phyloP scores from a whole-genome alignment of 345 rosid genomes.

The Populus pruinosa region DNA sequence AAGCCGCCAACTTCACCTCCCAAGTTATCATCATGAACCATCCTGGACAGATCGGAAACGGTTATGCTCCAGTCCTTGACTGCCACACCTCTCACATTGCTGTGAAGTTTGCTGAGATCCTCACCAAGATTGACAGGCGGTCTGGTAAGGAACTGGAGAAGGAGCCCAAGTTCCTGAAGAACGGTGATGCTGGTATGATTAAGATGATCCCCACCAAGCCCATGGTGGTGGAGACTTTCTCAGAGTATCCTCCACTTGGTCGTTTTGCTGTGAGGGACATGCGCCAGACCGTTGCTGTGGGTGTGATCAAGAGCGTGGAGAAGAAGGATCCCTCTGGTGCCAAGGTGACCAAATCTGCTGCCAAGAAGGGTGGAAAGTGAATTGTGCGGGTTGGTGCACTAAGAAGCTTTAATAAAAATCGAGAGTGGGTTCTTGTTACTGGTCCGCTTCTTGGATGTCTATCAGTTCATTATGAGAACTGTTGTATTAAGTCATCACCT shows the following conservation, averaged over 20 bases:
- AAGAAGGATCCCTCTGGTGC: slow-evolving; percentile 80
- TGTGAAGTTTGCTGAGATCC: slow-evolving; percentile 59
- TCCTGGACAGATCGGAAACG: slow-evolving; percentile 85
- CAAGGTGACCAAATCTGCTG: slow-evolving; percentile 83
- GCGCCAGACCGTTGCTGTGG: slow-evolving; percentile 88
- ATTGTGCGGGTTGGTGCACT: slow-evolving; percentile 16
- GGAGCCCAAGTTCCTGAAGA: slow-evolving; percentile 79
- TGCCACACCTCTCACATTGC: slow-evolving; percentile 89
- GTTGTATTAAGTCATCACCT: background rate
- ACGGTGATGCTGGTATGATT: slow-evolving; percentile 75
- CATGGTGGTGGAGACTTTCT: slow-evolving; percentile 86
- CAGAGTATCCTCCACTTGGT: slow-evolving; percentile 72
- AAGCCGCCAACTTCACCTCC: slow-evolving; percentile 68
- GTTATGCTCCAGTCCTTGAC: slow-evolving; percentile 77
- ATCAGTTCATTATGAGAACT: background rate
- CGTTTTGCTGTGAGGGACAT: slow-evolving; percentile 88
- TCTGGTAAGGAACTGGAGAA: slow-evolving; percentile 84
- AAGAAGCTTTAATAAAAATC: background rate
- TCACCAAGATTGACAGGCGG: slow-evolving; percentile 73
- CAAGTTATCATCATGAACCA: slow-evolving; percentile 91
- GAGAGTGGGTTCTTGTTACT: background rate
- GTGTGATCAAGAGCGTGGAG: slow-evolving; percentile 79
- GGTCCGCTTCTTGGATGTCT: background rate
- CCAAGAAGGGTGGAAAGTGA: slow-evolving; percentile 78
- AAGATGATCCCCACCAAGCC: slow-evolving; percentile 92